These are phyloP conservation scores for Schizosaccharomyces cryophilus DNA, from an alignment of 805 yeast genomes.

Conservation along the genomic window DNA sequence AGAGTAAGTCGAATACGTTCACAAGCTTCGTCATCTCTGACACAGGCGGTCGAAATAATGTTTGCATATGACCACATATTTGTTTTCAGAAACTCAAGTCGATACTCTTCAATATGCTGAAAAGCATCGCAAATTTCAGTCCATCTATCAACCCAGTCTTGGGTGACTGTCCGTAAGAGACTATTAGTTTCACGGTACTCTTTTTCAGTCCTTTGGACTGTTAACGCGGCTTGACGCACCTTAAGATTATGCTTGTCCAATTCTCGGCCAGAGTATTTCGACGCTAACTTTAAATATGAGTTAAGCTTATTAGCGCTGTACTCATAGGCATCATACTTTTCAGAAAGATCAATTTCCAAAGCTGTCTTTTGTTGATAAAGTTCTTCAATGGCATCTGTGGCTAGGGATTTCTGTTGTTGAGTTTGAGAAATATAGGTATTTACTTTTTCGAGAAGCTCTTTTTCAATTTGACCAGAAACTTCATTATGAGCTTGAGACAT, in stretches of 20 bases:
- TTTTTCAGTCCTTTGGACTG: conserved; percentile 15
- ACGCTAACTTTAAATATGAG: conserved; percentile 34
- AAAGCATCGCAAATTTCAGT: conserved; percentile 29
- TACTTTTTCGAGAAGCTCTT: conserved; percentile 29
- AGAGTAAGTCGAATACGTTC: conserved; percentile 42
- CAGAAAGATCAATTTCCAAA: conserved; percentile 10
- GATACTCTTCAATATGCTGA: conserved; percentile 46
- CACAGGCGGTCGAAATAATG: conserved; percentile 48
- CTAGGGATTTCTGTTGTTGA: neutral
- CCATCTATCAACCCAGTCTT: conserved; percentile 55
- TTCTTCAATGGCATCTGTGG: conserved; percentile 23
- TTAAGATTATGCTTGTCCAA: conserved; percentile 34
- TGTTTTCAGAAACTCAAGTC: conserved; percentile 41
- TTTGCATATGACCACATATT: conserved; percentile 62
- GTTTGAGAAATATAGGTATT: conserved; percentile 7
- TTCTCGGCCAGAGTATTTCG: conserved; percentile 51
- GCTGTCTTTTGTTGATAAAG: conserved; percentile 23
- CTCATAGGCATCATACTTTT: conserved; percentile 24
- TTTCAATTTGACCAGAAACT: conserved; percentile 25
- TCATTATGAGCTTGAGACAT: conserved; percentile 33
- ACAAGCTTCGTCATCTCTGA: conserved; percentile 51
- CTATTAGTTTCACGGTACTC: conserved; percentile 34
- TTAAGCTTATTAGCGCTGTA: conserved; percentile 34
- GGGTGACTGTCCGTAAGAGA: conserved; percentile 30
- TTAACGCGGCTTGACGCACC: conserved; percentile 24